Percentiles rank a stretch among this genome's conserved stretches.
These are phyloP conservation scores for Jamesozyma hellenica DNA, from an alignment of 805 yeast species.

Conservation along the genomic window DNA sequence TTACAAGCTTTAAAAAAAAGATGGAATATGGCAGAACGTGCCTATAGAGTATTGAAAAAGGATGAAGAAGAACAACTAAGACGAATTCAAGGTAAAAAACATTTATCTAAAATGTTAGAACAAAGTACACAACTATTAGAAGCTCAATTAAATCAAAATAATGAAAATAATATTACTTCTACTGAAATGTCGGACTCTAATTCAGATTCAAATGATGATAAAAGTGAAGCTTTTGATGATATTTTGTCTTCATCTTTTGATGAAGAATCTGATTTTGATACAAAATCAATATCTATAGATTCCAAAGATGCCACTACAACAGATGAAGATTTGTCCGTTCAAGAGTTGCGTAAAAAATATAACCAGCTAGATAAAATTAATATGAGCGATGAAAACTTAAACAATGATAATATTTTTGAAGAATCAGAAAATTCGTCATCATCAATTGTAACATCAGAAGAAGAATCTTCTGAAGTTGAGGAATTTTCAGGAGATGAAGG, in stretches of 20 bases:
- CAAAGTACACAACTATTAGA: slow-evolving; percentile 85
- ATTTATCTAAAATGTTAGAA: slow-evolving; percentile 76
- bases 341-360: slow-evolving; percentile 37
- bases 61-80: slow-evolving; percentile 73
- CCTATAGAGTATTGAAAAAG: slow-evolving; percentile 59
- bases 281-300: slow-evolving; percentile 9
- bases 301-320: slow-evolving; percentile 21
- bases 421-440: slow-evolving; percentile 5
- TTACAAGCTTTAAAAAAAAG: slow-evolving; percentile 78
- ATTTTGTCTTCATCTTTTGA: slow-evolving; percentile 10
- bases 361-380: slow-evolving; percentile 16
- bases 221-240: slow-evolving; percentile 11
- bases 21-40: slow-evolving; percentile 86
- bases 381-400: not conserved
- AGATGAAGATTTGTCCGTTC: slow-evolving; percentile 31
- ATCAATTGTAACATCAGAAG: not conserved
- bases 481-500: slow-evolving; percentile 8
- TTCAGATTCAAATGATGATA: slow-evolving; percentile 14
- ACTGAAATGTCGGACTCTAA: slow-evolving; percentile 3
- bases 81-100: slow-evolving; percentile 74
- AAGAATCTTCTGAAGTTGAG: slow-evolving; percentile 4
- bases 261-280: slow-evolving; percentile 4
- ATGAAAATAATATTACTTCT: slow-evolving; percentile 18
- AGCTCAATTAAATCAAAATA: slow-evolving; percentile 53
- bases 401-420: not conserved